Conservation (phyloP, 345 rosid genomes). For the Citrus inodora region DNA sequence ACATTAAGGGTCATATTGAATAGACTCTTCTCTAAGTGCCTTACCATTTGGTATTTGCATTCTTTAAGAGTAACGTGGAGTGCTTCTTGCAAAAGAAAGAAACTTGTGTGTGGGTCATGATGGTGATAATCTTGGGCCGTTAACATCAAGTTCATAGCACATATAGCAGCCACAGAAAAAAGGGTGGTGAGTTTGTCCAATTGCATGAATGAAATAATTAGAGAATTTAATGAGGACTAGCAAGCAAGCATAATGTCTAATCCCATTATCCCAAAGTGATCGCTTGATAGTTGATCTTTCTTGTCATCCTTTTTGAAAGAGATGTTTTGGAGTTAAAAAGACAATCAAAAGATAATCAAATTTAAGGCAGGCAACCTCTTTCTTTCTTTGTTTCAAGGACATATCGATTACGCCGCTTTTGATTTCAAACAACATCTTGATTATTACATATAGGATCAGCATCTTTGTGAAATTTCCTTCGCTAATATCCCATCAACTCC, state of each 20-base stretch:
- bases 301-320: constrained; percentile 37
- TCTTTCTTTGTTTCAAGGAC: constrained; percentile 38
- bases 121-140: constrained; percentile 19
- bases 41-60: background rate
- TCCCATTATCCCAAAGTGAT: constrained; percentile 42
- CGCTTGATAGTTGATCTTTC: constrained; percentile 44
- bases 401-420: constrained; percentile 22
- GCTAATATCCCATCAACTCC: background rate
- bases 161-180: background rate
- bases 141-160: constrained; percentile 27
- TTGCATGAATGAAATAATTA: constrained; percentile 28
- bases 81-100: constrained; percentile 21
- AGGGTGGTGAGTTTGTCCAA: constrained; percentile 16
- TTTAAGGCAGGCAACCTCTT: background rate
- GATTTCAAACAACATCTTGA: constrained; percentile 34
- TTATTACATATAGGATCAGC: constrained; percentile 9
- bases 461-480: constrained; percentile 17
- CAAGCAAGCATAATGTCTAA: constrained; percentile 38
- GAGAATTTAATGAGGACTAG: constrained; percentile 39
- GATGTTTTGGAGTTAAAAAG: constrained; percentile 8
- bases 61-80: constrained; percentile 30
- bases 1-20: constrained; percentile 29
- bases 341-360: constrained; percentile 12
- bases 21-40: constrained; percentile 18
- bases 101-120: constrained; percentile 8